phyloP scores from a whole-genome alignment of 768 basidiomycete species.

The Boletus rubropictus region DNA sequence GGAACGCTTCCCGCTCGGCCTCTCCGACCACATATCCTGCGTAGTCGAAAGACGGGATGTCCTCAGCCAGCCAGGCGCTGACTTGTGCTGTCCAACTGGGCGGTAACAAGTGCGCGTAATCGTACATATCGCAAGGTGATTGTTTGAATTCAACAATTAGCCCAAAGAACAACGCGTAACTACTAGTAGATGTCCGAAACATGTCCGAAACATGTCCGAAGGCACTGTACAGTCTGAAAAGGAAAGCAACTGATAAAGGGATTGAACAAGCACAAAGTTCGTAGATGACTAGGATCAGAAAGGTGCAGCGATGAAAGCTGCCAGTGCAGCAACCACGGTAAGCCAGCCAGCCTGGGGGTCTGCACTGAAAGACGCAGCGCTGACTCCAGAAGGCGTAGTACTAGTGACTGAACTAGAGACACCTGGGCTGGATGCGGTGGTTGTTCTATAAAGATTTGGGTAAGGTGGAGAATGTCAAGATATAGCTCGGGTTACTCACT shows the following conservation, averaged over 20 bases:
- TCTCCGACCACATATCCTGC: slow-evolving; percentile 97
- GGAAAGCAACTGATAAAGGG: background rate
- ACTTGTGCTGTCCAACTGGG: slow-evolving; percentile 88
- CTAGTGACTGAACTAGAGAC: slow-evolving; percentile 24
- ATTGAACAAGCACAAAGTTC: background rate
- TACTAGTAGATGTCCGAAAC: too few species aligned
- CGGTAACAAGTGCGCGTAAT: slow-evolving; percentile 71
- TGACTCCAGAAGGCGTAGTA: slow-evolving; percentile 24
- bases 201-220: background rate
- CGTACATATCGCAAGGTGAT: slow-evolving; percentile 14
- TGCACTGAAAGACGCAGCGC: slow-evolving; percentile 29
- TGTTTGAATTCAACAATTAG: too few species aligned
- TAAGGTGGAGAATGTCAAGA: background rate
- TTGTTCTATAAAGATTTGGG: slow-evolving; percentile 6
- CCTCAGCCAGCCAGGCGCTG: slow-evolving; percentile 80
- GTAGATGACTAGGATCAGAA: slow-evolving; percentile 13
- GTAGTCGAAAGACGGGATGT: slow-evolving; percentile 94
- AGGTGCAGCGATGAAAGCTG: slow-evolving; percentile 27
- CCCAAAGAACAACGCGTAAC: too few species aligned
- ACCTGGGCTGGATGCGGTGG: background rate
- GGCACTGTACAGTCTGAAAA: background rate
- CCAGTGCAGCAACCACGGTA: slow-evolving; percentile 32
- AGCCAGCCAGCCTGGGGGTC: slow-evolving; percentile 31
- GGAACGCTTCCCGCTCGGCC: slow-evolving; percentile 73
- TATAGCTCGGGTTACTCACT: slow-evolving; percentile 12